Evolutionary conservation across 495 filamentous ascomycete genomes (phyloP).

Genomic region (Sphaerosporella brunnea): DNA sequence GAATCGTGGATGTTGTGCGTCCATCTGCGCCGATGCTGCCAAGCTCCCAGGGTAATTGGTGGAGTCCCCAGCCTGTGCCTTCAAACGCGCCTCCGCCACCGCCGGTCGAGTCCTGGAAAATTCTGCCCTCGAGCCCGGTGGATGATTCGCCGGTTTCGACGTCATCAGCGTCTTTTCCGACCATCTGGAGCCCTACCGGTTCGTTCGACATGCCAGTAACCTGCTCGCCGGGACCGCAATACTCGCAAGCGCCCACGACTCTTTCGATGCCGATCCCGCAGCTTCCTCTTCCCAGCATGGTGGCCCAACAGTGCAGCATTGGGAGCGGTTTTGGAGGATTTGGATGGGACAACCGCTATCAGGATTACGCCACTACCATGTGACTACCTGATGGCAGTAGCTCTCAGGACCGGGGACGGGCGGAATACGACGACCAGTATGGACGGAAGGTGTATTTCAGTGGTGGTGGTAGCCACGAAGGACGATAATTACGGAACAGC

Average conservation of each 20-base stretch:
- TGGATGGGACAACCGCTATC: constrained; percentile 56
- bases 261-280: constrained; percentile 43
- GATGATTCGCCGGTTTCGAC: constrained; percentile 44
- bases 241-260: constrained; percentile 40
- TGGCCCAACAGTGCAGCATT: constrained; percentile 68
- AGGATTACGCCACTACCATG: constrained; percentile 45
- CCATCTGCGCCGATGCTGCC: constrained; percentile 66
- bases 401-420: constrained; percentile 5
- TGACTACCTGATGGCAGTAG: constrained; percentile 37
- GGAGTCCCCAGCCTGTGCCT: constrained; percentile 43
- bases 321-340: constrained; percentile 56
- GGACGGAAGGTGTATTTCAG: constrained; percentile 28
- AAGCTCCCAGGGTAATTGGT: constrained; percentile 74
- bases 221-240: constrained; percentile 25
- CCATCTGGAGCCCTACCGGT: constrained; percentile 68
- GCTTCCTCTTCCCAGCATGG: constrained; percentile 77
- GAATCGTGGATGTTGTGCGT: constrained; percentile 78
- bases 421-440: constrained; percentile 25
- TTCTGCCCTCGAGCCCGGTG: constrained; percentile 65
- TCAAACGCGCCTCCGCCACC: constrained; percentile 38
- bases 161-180: constrained; percentile 43
- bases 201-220: constrained; percentile 39
- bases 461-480: constrained; percentile 27
- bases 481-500: constrained; percentile 10
- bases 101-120: constrained; percentile 81